Percentiles rank a stretch among this genome's conserved stretches.
Conservation (phyloP, 805 yeast species). For the Clavispora carvajalis region DNA sequence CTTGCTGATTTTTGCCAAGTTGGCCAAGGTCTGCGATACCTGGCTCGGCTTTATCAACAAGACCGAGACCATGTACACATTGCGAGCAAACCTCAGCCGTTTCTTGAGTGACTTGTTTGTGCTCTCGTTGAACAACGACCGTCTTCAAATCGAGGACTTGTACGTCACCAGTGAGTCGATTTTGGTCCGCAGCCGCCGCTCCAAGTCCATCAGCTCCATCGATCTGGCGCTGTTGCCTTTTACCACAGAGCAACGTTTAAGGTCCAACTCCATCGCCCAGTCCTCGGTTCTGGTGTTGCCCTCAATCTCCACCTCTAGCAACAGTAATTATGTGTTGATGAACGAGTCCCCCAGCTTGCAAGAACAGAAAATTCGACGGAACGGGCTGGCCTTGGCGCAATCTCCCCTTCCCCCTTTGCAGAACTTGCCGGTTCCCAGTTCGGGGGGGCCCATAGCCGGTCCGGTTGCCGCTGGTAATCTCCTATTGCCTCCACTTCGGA, state of each 20-base stretch:
- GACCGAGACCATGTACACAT: constrained; percentile 6
- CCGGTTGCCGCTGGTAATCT: not conserved
- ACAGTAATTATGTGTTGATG: constrained; percentile 1
- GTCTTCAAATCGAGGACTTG: constrained; percentile 2
- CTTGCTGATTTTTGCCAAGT: constrained; percentile 14
- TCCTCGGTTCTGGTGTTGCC: not conserved
- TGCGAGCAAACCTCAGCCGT: constrained; percentile 14
- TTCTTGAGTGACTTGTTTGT: constrained; percentile 11
- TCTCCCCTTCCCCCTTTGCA: not conserved
- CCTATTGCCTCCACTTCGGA: not conserved
- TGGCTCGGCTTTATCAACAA: constrained; percentile 19
- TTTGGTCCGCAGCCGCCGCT: constrained; percentile 4
- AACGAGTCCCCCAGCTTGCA: not conserved
- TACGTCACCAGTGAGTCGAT: constrained; percentile 7
- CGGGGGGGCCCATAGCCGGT: not conserved
- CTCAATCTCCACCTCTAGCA: not conserved
- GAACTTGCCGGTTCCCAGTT: not conserved
- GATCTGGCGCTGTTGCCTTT: not conserved
- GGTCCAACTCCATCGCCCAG: not conserved
- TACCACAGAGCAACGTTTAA: not conserved
- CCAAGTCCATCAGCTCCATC: constrained; percentile 6
- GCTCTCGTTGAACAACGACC: constrained; percentile 6
- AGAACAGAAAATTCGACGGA: not conserved
- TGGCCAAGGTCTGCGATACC: constrained; percentile 11
- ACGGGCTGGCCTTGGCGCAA: not conserved